Conservation (phyloP, 2,329 filamentous ascomycete genomes). For the Sclerotinia subarctica region DNA sequence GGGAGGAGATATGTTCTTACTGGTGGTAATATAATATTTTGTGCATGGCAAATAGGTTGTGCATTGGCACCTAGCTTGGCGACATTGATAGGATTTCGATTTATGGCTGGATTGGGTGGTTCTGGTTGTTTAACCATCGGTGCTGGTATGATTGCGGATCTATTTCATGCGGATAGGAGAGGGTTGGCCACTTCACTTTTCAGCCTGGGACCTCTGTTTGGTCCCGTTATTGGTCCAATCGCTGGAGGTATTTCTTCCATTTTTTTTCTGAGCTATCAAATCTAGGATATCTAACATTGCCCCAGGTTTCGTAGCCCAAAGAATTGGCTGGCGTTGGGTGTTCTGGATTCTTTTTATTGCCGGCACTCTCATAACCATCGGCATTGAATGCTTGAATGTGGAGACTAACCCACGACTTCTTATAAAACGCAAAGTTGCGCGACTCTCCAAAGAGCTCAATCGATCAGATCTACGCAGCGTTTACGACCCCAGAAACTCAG, state of each 20-base stretch:
- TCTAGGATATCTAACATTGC: neutral
- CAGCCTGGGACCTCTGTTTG: constrained; percentile 35
- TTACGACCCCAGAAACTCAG: constrained; percentile 40
- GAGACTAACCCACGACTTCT: constrained; percentile 52
- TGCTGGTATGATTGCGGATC: constrained; percentile 30
- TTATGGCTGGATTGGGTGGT: constrained; percentile 57
- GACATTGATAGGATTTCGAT: constrained; percentile 56
- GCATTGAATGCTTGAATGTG: constrained; percentile 41
- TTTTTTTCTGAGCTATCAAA: neutral
- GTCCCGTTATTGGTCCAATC: constrained; percentile 38
- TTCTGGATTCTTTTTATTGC: constrained; percentile 24
- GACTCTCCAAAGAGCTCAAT: constrained; percentile 45
- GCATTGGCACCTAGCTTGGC: constrained; percentile 48
- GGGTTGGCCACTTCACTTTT: constrained; percentile 28
- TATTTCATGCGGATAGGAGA: constrained; percentile 26
- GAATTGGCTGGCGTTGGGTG: constrained; percentile 40
- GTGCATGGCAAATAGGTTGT: constrained; percentile 53
- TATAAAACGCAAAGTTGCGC: constrained; percentile 48
- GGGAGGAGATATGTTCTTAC: constrained; percentile 46
- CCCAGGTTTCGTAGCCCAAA: constrained; percentile 38
- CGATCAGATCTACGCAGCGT: constrained; percentile 45
- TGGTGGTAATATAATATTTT: constrained; percentile 47
- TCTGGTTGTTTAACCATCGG: constrained; percentile 40
- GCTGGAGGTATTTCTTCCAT: constrained; percentile 30
- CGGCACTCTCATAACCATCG: constrained; percentile 39